Evolutionary conservation across 805 yeast genomes (phyloP), one percentile per base, ranked within the genome.

Genomic region (Candida incommunis): DNA sequence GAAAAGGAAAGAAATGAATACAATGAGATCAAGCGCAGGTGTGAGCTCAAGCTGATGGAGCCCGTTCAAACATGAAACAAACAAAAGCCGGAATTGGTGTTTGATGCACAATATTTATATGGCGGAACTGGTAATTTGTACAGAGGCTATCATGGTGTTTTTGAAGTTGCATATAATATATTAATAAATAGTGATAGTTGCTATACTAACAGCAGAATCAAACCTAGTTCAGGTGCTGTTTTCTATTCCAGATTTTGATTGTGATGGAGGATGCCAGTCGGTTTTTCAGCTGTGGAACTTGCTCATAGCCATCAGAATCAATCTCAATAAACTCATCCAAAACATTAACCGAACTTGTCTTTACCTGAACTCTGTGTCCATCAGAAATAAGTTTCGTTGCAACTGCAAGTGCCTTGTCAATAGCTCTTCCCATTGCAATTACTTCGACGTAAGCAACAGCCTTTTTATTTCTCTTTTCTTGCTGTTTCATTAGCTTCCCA

Each of bases 351-450:
- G 80, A 75, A 22, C 72, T 78, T 0, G 95, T 86, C 23, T 62
- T 58, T 1, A 82, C 54, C 11, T 81, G 85, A 5, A 83, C 75
- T 47, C 57, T 65, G 55, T 71, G 65, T 5, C 71, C 69, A 35
- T 69, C 63, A 15, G 63, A 64, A 52, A 74, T 73, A 55, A 78
- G 81, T 54, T 76, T 71, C 23, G 76, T 58, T 0, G 76, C 94
- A 1, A 87, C 50, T 13, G 78, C 66, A n/a, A 82, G 48, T 0
- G 80, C 75, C 53, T 74, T 80, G 42, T 72, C 77, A 7, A 82
- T 75, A 7, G 88, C 73, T 46, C 68, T 70, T 1, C 95, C 95
- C 81, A 84, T 78, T 0, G 94, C 96, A 45, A 74, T 61, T 2
- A 87, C 70, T 0, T 71, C 66, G 4, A 85, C 68, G 54, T 66